Conservation (phyloP, 2,329 filamentous ascomycete species). For the Cordyceps fumosorosea region DNA sequence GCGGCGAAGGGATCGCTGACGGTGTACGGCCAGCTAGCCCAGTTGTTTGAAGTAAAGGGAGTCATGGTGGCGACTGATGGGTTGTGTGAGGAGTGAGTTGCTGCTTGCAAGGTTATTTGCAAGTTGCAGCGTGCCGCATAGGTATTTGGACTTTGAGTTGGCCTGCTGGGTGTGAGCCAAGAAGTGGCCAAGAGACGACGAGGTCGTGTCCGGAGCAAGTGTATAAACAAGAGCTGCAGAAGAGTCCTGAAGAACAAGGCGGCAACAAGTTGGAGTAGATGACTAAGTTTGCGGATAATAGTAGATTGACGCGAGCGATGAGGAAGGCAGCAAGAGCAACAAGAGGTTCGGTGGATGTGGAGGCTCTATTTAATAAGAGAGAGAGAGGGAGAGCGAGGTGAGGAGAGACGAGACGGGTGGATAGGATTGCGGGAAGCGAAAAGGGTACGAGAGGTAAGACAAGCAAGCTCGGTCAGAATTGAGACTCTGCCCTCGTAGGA, state of each 20-base stretch:
- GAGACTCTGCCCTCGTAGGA: conserved; percentile 27
- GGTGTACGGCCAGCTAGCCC: conserved; percentile 30
- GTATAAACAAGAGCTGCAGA: not conserved
- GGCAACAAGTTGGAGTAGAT: conserved; percentile 8
- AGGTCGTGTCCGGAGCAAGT: not conserved
- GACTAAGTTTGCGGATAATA: not conserved
- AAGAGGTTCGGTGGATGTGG: conserved; percentile 6
- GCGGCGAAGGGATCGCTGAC: conserved; percentile 23
- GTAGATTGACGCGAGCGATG: not conserved
- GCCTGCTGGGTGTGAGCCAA: not conserved
- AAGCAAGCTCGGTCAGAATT: conserved; percentile 9
- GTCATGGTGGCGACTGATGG: conserved; percentile 21
- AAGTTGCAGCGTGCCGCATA: not conserved
- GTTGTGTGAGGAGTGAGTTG: not conserved
- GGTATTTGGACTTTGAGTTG: not conserved
- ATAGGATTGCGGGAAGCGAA: not conserved
- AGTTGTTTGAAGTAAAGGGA: conserved; percentile 29
- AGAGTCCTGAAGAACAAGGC: not conserved
- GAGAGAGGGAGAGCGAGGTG: not conserved
- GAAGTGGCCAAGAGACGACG: not conserved
- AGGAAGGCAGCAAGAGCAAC: not conserved
- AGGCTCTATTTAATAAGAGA: conserved; percentile 8
- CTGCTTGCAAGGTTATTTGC: not conserved
- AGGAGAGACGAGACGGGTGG: conserved; percentile 7
- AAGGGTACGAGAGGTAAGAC: conserved; percentile 12